These are phyloP conservation scores for Aspergillus quadrilineatus DNA, from an alignment of 2,329 filamentous ascomycete genomes.

Conservation along the genomic window DNA sequence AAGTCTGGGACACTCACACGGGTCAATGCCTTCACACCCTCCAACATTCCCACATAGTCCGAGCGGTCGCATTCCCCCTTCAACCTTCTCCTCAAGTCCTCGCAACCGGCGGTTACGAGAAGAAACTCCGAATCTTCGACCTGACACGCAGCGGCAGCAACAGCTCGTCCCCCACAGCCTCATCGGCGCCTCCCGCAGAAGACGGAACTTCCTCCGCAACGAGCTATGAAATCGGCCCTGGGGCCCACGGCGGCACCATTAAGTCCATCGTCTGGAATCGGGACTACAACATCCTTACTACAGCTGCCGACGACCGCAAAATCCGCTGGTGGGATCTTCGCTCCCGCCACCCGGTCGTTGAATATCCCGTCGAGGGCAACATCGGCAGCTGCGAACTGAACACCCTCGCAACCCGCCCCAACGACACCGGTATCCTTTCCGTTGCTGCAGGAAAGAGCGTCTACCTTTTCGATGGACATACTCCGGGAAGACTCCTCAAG, in stretches of 20 bases:
- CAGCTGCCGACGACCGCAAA: slow-evolving; percentile 84
- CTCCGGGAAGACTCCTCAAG: slow-evolving; percentile 72
- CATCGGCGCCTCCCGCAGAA: slow-evolving; percentile 32
- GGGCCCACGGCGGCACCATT: slow-evolving; percentile 81
- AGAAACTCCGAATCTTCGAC: slow-evolving; percentile 93
- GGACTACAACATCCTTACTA: slow-evolving; percentile 84
- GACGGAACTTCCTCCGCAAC: slow-evolving; percentile 51
- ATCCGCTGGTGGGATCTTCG: slow-evolving; percentile 93
- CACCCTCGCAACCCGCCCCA: slow-evolving; percentile 59
- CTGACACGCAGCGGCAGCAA: slow-evolving; percentile 58
- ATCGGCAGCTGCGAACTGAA: slow-evolving; percentile 93
- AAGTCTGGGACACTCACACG: slow-evolving; percentile 95
- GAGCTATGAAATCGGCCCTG: slow-evolving; percentile 83
- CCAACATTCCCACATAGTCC: slow-evolving; percentile 91
- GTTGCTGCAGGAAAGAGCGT: slow-evolving; percentile 93
- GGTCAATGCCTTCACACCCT: slow-evolving; percentile 85
- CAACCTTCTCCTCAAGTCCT: slow-evolving; percentile 75
- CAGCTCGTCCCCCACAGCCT: slow-evolving; percentile 40
- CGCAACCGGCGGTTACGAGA: slow-evolving; percentile 92
- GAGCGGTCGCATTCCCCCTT: slow-evolving; percentile 84
- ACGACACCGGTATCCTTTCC: slow-evolving; percentile 71
- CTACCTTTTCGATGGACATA: slow-evolving; percentile 81
- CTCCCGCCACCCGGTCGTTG: slow-evolving; percentile 69
- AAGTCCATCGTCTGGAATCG: slow-evolving; percentile 95
- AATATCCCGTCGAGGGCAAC: slow-evolving; percentile 75